Evolutionary conservation across 345 rosid species (phyloP).

Genomic region (Arabis alpina): DNA sequence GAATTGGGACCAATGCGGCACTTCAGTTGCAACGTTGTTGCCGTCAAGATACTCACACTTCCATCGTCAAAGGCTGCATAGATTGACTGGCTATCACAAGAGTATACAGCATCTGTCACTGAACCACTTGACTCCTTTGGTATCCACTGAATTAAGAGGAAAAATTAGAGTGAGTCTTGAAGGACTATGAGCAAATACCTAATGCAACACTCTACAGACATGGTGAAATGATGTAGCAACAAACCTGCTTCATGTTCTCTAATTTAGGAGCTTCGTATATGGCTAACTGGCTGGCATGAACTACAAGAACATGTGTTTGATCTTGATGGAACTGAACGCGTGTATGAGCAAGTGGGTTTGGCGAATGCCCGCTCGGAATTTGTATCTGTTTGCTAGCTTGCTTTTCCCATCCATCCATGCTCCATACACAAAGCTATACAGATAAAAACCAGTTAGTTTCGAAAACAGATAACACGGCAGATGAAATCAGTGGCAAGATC

Average conservation of each 20-base stretch:
- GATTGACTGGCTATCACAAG: conserved; percentile 54
- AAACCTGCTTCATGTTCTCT: conserved; percentile 49
- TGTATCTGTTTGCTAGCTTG: conserved; percentile 48
- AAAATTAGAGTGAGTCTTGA: conserved; percentile 3
- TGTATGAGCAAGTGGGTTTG: conserved; percentile 49
- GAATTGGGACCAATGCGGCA: conserved; percentile 48
- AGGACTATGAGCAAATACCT: not conserved
- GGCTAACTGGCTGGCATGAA: conserved; percentile 50
- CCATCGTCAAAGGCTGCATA: conserved; percentile 50
- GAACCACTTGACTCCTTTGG: conserved; percentile 46
- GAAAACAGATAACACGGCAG: conserved; percentile 11
- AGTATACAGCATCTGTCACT: conserved; percentile 51
- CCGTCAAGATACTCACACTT: conserved; percentile 46
- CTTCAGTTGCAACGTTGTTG: conserved; percentile 44
- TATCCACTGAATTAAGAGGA: conserved; percentile 42
- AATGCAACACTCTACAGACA: not conserved
- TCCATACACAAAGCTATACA: conserved; percentile 74
- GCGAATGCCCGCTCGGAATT: conserved; percentile 42
- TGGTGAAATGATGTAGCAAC: conserved; percentile 17
- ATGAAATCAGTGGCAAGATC: conserved; percentile 3
- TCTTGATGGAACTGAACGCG: conserved; percentile 55
- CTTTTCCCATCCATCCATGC: conserved; percentile 82
- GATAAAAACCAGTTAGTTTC: not conserved
- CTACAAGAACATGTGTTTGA: conserved; percentile 46
- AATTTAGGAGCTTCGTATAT: conserved; percentile 49